phyloP scores from a whole-genome alignment of 495 filamentous ascomycete genomes.

The Recurvomyces mirabilis region DNA sequence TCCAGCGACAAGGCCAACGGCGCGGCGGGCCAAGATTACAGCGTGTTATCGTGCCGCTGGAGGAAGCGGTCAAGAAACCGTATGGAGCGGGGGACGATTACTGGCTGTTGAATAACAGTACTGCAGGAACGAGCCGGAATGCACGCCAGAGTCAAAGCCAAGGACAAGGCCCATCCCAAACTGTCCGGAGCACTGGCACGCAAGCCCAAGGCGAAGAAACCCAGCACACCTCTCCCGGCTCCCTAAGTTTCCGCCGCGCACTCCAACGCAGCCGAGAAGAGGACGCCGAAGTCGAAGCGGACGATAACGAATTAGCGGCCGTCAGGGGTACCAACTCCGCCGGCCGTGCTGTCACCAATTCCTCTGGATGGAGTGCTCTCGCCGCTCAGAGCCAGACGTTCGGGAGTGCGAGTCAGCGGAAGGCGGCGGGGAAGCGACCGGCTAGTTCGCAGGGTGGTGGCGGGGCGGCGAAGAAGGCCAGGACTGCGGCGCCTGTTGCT shows the following conservation, averaged over 20 bases:
- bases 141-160: conserved; percentile 20
- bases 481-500: too few relatives aligned
- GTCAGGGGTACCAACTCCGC: too few relatives aligned
- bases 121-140: conserved; percentile 22
- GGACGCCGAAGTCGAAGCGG: conserved; percentile 22
- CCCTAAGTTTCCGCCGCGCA: conserved; percentile 22
- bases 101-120: conserved; percentile 48
- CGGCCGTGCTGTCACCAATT: too few relatives aligned
- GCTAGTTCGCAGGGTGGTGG: conserved; percentile 29
- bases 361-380: neutral
- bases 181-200: conserved; percentile 5
- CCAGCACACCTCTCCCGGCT: too few relatives aligned
- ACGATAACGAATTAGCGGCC: too few relatives aligned
- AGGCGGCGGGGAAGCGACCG: conserved; percentile 19
- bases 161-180: conserved; percentile 26
- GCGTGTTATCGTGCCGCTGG: conserved; percentile 63
- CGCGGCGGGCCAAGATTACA: conserved; percentile 39
- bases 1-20: conserved; percentile 50
- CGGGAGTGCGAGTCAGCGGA: conserved; percentile 17
- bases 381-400: conserved; percentile 18
- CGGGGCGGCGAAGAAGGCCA: conserved; percentile 34
- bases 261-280: conserved; percentile 12
- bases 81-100: conserved; percentile 80
- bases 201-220: conserved; percentile 8
- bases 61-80: conserved; percentile 66